A percentile compares a stretch with the other conserved stretches of the same genome.
Conservation (phyloP, 2,329 filamentous ascomycete genomes). For the Talaromyces piceae region DNA sequence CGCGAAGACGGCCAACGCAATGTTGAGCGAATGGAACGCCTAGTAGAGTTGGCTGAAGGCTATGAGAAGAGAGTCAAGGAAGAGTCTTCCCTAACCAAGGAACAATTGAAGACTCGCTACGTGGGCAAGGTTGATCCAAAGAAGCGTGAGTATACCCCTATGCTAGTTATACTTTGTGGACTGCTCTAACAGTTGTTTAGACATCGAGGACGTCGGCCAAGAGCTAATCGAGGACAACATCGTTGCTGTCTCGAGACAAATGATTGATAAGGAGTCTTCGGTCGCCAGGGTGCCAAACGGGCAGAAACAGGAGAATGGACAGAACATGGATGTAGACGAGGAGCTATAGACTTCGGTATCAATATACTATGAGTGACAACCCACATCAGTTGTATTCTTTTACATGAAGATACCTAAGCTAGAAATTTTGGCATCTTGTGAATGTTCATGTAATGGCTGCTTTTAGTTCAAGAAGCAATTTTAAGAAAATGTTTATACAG, state of each 20-base stretch:
- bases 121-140: constrained; percentile 98
- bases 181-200: constrained; percentile 16
- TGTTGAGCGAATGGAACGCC: constrained; percentile 76
- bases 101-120: constrained; percentile 97
- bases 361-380: constrained; percentile 1
- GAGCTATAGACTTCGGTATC: constrained; percentile 31
- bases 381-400: not conserved
- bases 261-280: constrained; percentile 99
- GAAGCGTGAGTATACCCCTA: constrained; percentile 57
- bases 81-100: constrained; percentile 93
- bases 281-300: constrained; percentile 58
- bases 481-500: not conserved
- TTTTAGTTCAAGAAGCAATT: not conserved
- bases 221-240: constrained; percentile 99
- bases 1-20: constrained; percentile 74
- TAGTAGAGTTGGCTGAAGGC: constrained; percentile 84
- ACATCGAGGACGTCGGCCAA: constrained; percentile 92
- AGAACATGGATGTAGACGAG: constrained; percentile 64
- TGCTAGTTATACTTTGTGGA: not conserved
- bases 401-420: not conserved
- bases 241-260: constrained; percentile 92
- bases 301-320: constrained; percentile 40
- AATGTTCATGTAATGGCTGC: not conserved
- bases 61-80: constrained; percentile 99
- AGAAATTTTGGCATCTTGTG: not conserved